phyloP scores from a whole-genome alignment of 371 early-diverging fungal species.

The Mucor irregularis region DNA sequence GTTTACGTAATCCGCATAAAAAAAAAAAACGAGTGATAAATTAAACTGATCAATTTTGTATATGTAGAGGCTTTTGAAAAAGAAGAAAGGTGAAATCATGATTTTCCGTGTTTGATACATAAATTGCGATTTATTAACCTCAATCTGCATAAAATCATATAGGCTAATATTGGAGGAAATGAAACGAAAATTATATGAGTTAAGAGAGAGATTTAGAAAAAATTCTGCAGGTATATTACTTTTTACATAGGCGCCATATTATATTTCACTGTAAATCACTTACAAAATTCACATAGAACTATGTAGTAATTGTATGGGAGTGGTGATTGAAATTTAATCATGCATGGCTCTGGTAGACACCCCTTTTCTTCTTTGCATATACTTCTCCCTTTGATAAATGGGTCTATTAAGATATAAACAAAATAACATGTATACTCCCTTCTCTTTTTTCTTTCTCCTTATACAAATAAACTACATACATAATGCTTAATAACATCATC shows the following conservation, averaged over 20 bases:
- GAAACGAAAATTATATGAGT: neutral
- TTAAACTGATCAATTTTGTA: neutral
- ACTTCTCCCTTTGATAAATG: too few relatives aligned
- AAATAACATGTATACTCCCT: neutral
- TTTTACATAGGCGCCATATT: too few relatives aligned
- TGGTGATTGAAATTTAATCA: constrained; percentile 14
- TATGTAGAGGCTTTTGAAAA: constrained; percentile 12
- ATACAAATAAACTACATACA: neutral
- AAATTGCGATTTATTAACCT: too few relatives aligned
- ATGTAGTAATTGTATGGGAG: constrained; percentile 14
- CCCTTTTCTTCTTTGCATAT: neutral
- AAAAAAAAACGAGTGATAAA: neutral
- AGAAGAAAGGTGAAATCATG: constrained; percentile 13
- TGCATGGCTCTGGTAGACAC: neutral
- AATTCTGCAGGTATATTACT: constrained; percentile 15
- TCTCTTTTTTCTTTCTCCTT: neutral
- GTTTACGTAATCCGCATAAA: too few relatives aligned
- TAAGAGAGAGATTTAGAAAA: constrained; percentile 9
- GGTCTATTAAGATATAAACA: too few relatives aligned
- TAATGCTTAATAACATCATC: neutral
- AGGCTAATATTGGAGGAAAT: constrained; percentile 3
- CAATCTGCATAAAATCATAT: neutral
- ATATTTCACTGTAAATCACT: too few relatives aligned
- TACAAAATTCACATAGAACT: neutral
- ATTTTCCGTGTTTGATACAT: neutral